phyloP scores from a whole-genome alignment of 495 filamentous ascomycete genomes.

The Daldinia grandis region DNA sequence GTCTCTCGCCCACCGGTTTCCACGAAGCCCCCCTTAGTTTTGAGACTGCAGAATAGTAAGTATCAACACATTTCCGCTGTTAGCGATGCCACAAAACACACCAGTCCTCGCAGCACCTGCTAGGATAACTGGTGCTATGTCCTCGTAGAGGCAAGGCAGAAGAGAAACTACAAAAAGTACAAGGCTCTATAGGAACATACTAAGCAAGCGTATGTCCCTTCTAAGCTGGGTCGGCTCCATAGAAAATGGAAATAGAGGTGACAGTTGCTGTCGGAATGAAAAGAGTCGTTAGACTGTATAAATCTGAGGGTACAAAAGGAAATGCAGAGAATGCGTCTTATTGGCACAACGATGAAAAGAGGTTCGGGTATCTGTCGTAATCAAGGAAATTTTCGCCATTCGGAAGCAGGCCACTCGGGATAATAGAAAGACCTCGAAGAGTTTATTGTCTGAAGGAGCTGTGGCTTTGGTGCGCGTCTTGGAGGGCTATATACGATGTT shows the following conservation, averaged over 20 bases:
- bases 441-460: conserved; percentile 49
- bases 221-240: conserved; percentile 11
- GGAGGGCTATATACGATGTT: conserved; percentile 49
- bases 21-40: conserved; percentile 17
- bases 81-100: conserved; percentile 28
- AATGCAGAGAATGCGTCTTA: conserved; percentile 40
- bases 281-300: conserved; percentile 33
- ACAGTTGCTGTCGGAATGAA: conserved; percentile 18
- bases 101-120: conserved; percentile 1
- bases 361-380: conserved; percentile 46
- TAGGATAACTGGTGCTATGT: conserved; percentile 6
- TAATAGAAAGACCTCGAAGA: conserved; percentile 5
- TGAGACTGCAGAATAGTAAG: conserved; percentile 20
- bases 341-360: conserved; percentile 28
- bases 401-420: conserved; percentile 8
- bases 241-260: conserved; percentile 17
- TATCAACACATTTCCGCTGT: conserved; percentile 18
- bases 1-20: conserved; percentile 26
- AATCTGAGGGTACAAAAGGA: conserved; percentile 43
- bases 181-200: conserved; percentile 14
- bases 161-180: conserved; percentile 34
- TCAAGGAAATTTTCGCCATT: conserved; percentile 31
- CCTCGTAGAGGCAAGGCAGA: conserved; percentile 19
- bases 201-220: conserved; percentile 7
- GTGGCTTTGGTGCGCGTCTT: conserved; percentile 59